These are phyloP conservation scores for Xylariales sp. DNA, from an alignment of 2,329 filamentous ascomycete species.

Conservation along the genomic window DNA sequence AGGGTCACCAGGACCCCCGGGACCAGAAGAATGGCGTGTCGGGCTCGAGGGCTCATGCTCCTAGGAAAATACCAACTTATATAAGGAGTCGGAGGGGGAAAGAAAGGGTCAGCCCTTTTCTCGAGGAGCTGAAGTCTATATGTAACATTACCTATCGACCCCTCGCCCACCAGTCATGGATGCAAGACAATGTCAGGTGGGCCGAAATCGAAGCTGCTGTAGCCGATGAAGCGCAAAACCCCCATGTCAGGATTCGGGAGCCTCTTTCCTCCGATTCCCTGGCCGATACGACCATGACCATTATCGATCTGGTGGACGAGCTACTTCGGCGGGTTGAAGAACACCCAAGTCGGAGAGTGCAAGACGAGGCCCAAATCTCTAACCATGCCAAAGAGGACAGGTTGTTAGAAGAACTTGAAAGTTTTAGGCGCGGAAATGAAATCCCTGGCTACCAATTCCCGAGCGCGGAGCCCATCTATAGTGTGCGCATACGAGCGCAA, in stretches of 20 bases:
- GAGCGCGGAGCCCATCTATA: constrained; percentile 25
- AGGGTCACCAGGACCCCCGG: constrained; percentile 1
- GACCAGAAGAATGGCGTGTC: background rate
- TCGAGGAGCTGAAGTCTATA: constrained; percentile 43
- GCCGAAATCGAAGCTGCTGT: constrained; percentile 44
- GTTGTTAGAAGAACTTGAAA: constrained; percentile 38
- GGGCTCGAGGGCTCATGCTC: background rate
- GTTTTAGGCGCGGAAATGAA: constrained; percentile 29
- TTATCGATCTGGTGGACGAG: constrained; percentile 40
- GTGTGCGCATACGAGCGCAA: constrained; percentile 34
- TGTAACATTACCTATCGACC: constrained; percentile 38
- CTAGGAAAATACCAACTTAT: background rate
- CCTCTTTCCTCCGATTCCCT: constrained; percentile 39
- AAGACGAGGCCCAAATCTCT: constrained; percentile 14
- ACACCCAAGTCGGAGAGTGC: constrained; percentile 11
- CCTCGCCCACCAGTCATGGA: constrained; percentile 36
- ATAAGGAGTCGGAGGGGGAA: constrained; percentile 6
- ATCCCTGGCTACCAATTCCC: constrained; percentile 46
- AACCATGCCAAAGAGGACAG: constrained; percentile 14
- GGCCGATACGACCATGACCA: constrained; percentile 32
- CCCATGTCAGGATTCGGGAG: constrained; percentile 36
- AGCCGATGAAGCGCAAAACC: constrained; percentile 42
- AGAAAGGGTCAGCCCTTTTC: constrained; percentile 28
- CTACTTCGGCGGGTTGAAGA: constrained; percentile 30
- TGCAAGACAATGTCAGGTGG: constrained; percentile 46